A percentile compares a stretch with the other conserved stretches of the same genome.
Conservation (phyloP, 2,329 filamentous ascomycete genomes). For the Xylaria sp. region DNA sequence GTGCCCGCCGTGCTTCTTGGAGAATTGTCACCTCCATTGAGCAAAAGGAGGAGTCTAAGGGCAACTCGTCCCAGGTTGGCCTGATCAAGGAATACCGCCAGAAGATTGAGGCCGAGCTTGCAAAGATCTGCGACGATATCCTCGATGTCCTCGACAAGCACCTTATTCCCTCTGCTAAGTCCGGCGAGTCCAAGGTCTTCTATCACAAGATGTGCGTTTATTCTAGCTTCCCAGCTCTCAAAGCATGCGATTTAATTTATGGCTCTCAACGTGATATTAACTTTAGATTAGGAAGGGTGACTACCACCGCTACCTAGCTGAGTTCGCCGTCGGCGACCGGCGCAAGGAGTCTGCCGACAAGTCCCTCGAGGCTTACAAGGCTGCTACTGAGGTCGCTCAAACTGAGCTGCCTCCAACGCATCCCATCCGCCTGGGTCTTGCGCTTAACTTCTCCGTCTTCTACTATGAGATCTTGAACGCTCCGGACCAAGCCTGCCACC, state of each 20-base stretch:
- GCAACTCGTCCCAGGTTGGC: slow-evolving; percentile 88
- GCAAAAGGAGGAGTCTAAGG: slow-evolving; percentile 99
- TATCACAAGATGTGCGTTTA: slow-evolving; percentile 95
- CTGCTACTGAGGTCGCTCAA: slow-evolving; percentile 88
- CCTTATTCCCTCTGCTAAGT: slow-evolving; percentile 93
- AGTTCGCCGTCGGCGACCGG: slow-evolving; percentile 94
- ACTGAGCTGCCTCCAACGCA: slow-evolving; percentile 91
- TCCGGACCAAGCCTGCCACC: slow-evolving; percentile 96
- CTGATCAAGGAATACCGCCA: slow-evolving; percentile 98
- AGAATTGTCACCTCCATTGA: slow-evolving; percentile 98
- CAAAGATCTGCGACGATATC: slow-evolving; percentile 98
- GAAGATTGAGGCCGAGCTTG: slow-evolving; percentile 97
- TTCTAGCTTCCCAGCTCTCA: slow-evolving; percentile 14
- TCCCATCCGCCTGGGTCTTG: slow-evolving; percentile 91
- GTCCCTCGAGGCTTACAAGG: slow-evolving; percentile 97
- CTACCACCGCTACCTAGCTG: slow-evolving; percentile 98
- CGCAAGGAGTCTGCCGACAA: slow-evolving; percentile 94
- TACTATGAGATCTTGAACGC: slow-evolving; percentile 99
- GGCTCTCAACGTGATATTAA: slow-evolving; percentile 34
- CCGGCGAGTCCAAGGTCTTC: slow-evolving; percentile 98
- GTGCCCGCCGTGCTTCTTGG: slow-evolving; percentile 95
- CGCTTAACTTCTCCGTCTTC: slow-evolving; percentile 97
- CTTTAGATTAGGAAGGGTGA: slow-evolving; percentile 86
- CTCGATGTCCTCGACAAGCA: slow-evolving; percentile 93
- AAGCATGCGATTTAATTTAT: not conserved